Evolutionary conservation across 164 flowering plant genomes (phyloP), one percentile per base, ranked within the genome.

Genomic region (Protea cynaroides): DNA sequence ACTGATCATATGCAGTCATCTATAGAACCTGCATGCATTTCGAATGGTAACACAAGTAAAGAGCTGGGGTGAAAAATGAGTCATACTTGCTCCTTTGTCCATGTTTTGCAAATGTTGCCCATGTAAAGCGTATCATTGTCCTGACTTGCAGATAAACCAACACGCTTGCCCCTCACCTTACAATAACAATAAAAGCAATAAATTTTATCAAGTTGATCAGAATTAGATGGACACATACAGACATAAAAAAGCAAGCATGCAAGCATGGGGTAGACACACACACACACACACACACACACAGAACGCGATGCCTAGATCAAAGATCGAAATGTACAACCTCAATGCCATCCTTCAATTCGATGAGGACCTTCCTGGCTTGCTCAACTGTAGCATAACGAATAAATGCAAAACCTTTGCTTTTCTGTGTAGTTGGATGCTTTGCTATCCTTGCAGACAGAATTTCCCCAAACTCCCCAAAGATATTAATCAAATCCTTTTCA

Each of bases 341-440:
- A 63, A 60, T 61, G 54, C 83, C 80, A 63, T 79, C 83, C 71
- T 76, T 76, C 62, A 76, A 70, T 51, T 76, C 78, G 18, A 63
- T 21, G 47, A 78, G 71, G 17, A 64, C 80, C 62, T 71, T 76
- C 58, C 70, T 80, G 38, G 84, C 80, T 72, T 78, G 80, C 55
- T 78, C 84, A 58, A 53, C 61, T 58, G 80, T 67, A 51, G 76
- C 81, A 74, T 66, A 81, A 15, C 76, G 76, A 49, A 81, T 67
- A 66, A 81, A 81, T 54, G 76, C 84, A 76, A 66, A 81, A 34
- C 81, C 81, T 62, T 74, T 81, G 68, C 71, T 78, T 66, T 76
- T 80, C 59, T 69, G 68, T 23, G 74, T 74, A n/a, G 50, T 46
- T 53, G 77, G 73, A 66, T 74, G 71, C 58, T 59, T 77, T 6